Evolutionary conservation across 1,139 yeast genomes (phyloP), one percentile per base, ranked within the genome.

Genomic region (Geotrichum aggregatum): DNA sequence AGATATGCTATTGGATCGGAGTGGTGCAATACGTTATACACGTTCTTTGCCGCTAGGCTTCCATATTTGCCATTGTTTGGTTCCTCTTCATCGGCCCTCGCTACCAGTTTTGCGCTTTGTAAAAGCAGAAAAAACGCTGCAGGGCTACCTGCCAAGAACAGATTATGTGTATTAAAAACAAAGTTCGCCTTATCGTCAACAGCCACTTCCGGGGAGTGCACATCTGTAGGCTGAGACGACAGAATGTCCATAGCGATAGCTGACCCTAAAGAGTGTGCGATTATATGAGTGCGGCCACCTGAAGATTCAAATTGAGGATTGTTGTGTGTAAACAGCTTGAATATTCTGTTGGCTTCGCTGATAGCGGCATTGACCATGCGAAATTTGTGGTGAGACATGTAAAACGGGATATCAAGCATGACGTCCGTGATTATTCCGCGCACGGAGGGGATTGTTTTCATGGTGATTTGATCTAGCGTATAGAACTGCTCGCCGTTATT

Each of bases 191-290:
- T 38, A 3, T 44, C 50, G 24, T 40, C 46, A 5, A 40, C 33
- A n/a, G 16, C 49, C 47, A 39, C 49, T 24, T 36, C 44, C 8
- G 28, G 28, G n/a, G 52, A 49, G 13, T 3, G 14, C 21, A 48
- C 42, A 16, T 41, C 51, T 21, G 62, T 64, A n/a, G 82, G 80
- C 63, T 85, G 94, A 30, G 73, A 66, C 1, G 86, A 74, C 38
- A 89, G 67, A 36, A 92, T 74, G 66, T 92, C 98, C 60, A 87
- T 80, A 1, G 85, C 78, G 51, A 92, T 87, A 0, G 92, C 84
- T 16, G 95, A 84, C 0, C 98, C 98, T 26, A 92, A 70, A 0
- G 97, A 89, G 67, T 92, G 98, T 1, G 97, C 98, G 62, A 92
- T 73, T 1, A 92, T 67, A 61, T 91, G 89, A 0, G 89, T 83